Percentiles rank a stretch among this genome's conserved stretches.
Conservation (phyloP, 2,329 filamentous ascomycete species). For the Aschersonia sp. region DNA sequence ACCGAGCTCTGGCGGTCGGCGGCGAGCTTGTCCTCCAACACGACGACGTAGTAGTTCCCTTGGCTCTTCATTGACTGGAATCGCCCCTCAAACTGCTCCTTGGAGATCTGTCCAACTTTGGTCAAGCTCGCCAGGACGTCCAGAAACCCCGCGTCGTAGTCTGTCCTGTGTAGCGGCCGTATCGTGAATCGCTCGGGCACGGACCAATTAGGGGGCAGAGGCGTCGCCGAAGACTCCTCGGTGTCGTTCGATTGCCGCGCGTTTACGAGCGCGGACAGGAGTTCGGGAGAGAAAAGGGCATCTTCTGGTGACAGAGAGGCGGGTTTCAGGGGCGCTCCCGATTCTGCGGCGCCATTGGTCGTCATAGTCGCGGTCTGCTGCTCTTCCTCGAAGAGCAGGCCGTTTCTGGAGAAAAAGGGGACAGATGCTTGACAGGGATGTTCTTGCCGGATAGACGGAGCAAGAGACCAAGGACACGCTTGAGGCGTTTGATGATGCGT, state of each 20-base stretch:
- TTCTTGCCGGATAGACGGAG: too few relatives aligned
- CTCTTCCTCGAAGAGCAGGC: not conserved
- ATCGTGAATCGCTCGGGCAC: constrained; percentile 74
- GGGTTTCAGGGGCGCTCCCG: not conserved
- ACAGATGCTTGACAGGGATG: too few relatives aligned
- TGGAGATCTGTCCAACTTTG: constrained; percentile 74
- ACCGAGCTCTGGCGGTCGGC: constrained; percentile 41
- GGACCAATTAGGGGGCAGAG: not conserved
- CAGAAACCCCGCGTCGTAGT: constrained; percentile 73
- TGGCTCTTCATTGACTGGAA: constrained; percentile 69
- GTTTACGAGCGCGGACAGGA: not conserved
- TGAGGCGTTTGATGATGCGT: too few relatives aligned
- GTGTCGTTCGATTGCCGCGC: not conserved
- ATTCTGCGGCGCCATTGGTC: not conserved
- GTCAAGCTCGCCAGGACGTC: constrained; percentile 85
- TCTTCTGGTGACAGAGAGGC: not conserved
- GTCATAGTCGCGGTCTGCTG: not conserved
- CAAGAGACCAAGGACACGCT: too few relatives aligned
- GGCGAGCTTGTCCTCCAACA: constrained; percentile 57
- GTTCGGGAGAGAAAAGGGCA: not conserved
- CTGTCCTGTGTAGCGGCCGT: constrained; percentile 62
- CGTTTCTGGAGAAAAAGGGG: too few relatives aligned
- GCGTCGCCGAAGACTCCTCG: not conserved
- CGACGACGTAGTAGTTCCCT: constrained; percentile 73
- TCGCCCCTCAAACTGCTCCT: constrained; percentile 60